Percentiles rank a stretch among this genome's conserved stretches.
Conservation (phyloP, 2,329 filamentous ascomycete genomes). For the Pseudogymnoascus sp. region DNA sequence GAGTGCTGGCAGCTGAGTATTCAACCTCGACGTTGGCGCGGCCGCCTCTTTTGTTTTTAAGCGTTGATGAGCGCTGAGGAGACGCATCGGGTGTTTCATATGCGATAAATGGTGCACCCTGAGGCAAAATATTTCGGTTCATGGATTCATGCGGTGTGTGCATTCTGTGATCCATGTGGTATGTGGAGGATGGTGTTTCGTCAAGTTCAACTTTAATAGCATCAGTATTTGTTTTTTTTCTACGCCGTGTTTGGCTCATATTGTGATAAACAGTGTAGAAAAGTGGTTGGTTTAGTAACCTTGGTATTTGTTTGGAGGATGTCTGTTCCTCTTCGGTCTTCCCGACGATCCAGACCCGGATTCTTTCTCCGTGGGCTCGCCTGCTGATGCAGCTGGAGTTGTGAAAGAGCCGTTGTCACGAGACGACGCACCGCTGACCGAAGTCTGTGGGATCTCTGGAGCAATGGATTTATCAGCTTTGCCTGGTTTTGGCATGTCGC, state of each 20-base stretch:
- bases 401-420: neutral
- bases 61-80: neutral
- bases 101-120: slow-evolving; percentile 3
- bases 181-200: neutral
- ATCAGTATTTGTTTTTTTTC: neutral
- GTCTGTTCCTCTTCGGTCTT: slow-evolving; percentile 4
- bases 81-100: neutral
- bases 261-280: neutral
- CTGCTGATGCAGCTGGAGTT: neutral
- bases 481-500: neutral
- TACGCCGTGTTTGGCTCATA: neutral
- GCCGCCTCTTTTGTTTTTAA: neutral
- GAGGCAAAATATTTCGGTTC: neutral
- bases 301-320: slow-evolving; percentile 7
- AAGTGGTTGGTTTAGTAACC: slow-evolving; percentile 2
- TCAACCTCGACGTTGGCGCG: neutral
- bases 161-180: neutral
- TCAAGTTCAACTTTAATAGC: neutral
- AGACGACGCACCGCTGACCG: slow-evolving; percentile 2
- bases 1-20: neutral
- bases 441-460: slow-evolving; percentile 3
- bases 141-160: neutral
- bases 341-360: neutral
- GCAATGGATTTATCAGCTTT: slow-evolving; percentile 3
- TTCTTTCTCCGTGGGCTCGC: neutral